These are phyloP conservation scores for Fusarium marasasianum DNA, from an alignment of 2,329 filamentous ascomycete genomes.

Conservation along the genomic window DNA sequence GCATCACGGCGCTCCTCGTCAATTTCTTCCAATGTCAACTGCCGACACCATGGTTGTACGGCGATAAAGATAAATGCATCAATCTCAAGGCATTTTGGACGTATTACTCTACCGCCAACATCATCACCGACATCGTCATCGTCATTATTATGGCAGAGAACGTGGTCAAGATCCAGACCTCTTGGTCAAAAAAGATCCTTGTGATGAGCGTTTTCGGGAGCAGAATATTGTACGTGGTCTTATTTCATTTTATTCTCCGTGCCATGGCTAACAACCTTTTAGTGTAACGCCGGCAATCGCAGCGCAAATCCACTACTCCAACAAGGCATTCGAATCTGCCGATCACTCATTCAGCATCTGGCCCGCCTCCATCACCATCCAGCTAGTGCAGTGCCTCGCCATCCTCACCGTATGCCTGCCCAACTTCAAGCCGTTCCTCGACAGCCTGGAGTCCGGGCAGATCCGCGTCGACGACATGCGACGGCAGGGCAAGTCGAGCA, in stretches of 20 bases:
- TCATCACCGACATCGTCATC: conserved; percentile 43
- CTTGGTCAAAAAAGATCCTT: conserved; percentile 40
- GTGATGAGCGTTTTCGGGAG: conserved; percentile 46
- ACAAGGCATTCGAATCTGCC: conserved; percentile 33
- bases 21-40: conserved; percentile 42
- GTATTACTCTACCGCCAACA: conserved; percentile 43
- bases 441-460: conserved; percentile 43
- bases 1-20: conserved; percentile 36
- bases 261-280: neutral
- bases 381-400: conserved; percentile 43
- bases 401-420: conserved; percentile 43
- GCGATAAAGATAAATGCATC: conserved; percentile 34
- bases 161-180: conserved; percentile 43
- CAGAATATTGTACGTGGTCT: conserved; percentile 42
- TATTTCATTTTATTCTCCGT: neutral
- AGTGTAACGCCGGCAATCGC: conserved; percentile 43
- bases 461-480: conserved; percentile 44
- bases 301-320: conserved; percentile 41
- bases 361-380: conserved; percentile 36
- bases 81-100: conserved; percentile 38
- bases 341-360: conserved; percentile 40
- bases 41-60: conserved; percentile 43
- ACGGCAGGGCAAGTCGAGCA: conserved; percentile 40
- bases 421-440: conserved; percentile 45
- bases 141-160: conserved; percentile 43